phyloP scores from a whole-genome alignment of 148 eudicot genomes.

The Camellia japonica region DNA sequence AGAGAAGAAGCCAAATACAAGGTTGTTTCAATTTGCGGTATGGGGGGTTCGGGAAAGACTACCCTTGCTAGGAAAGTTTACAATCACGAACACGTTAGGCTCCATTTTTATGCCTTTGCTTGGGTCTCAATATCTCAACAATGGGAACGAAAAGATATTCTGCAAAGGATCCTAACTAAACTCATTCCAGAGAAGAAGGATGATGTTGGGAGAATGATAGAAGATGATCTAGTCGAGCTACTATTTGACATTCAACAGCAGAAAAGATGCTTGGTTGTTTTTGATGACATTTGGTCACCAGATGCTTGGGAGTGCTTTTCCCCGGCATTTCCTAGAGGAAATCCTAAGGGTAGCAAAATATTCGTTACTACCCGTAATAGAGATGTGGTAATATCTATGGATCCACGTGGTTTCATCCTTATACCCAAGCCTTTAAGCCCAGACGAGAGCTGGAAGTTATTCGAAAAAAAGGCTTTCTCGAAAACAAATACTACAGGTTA shows the following conservation, averaged over 20 bases:
- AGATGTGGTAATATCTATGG: neutral
- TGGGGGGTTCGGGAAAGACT: constrained; percentile 16
- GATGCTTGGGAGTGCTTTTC: constrained; percentile 34
- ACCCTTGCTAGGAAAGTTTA: neutral
- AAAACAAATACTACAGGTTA: neutral
- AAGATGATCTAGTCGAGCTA: neutral
- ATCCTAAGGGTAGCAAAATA: constrained; percentile 19
- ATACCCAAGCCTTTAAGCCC: constrained; percentile 17
- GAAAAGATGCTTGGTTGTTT: constrained; percentile 38
- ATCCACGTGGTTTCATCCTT: constrained; percentile 7
- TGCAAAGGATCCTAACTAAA: neutral
- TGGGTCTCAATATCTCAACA: constrained; percentile 11
- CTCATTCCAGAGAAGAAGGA: neutral
- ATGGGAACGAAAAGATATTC: neutral
- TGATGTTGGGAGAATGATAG: neutral
- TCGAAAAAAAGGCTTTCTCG: constrained; percentile 22
- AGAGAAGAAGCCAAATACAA: neutral
- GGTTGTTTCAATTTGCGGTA: constrained; percentile 14
- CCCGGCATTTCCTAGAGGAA: constrained; percentile 16
- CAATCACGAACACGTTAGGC: neutral
- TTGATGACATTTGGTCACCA: constrained; percentile 38
- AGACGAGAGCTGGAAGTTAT: constrained; percentile 37
- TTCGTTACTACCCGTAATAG: constrained; percentile 34
- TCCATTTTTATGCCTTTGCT: neutral
- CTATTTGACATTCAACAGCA: neutral